These are phyloP conservation scores for Gossypium stocksii DNA, from an alignment of 345 rosid species.

Conservation along the genomic window DNA sequence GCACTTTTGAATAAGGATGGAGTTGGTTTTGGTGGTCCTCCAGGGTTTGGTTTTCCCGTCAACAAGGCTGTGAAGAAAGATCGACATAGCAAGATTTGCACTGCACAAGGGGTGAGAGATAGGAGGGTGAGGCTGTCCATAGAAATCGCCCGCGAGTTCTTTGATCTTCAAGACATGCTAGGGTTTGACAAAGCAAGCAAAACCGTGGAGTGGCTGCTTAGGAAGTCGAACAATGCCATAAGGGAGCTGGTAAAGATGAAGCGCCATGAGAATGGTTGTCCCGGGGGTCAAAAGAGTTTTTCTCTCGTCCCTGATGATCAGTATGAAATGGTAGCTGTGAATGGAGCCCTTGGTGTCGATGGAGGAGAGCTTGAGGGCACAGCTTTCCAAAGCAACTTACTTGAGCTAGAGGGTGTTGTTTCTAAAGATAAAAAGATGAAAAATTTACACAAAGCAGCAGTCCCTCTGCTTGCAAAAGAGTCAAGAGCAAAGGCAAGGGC, in stretches of 20 bases:
- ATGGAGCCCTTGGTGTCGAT: background rate
- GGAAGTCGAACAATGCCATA: constrained; percentile 56
- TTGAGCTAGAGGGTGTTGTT: background rate
- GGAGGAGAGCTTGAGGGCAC: constrained; percentile 2
- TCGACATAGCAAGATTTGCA: constrained; percentile 69
- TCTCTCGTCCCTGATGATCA: background rate
- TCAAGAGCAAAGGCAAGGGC: constrained; percentile 53
- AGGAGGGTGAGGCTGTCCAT: constrained; percentile 84
- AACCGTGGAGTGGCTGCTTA: constrained; percentile 79
- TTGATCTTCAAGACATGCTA: constrained; percentile 79
- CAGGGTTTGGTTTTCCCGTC: background rate
- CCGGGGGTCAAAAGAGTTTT: constrained; percentile 1
- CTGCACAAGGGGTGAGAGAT: constrained; percentile 75
- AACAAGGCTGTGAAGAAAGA: constrained; percentile 50
- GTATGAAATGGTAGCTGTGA: constrained; percentile 12
- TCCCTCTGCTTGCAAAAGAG: constrained; percentile 26
- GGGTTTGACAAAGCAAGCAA: constrained; percentile 82
- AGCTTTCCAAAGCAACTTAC: constrained; percentile 18
- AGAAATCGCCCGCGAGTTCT: constrained; percentile 63
- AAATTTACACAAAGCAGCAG: constrained; percentile 15
- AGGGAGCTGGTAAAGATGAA: constrained; percentile 31
- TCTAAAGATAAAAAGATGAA: constrained; percentile 24
- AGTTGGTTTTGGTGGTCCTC: background rate
- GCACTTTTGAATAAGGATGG: constrained; percentile 11
- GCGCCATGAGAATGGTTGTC: background rate